Evolutionary conservation across 2,329 filamentous ascomycete species (phyloP), one percentile per base, ranked within the genome.

Genomic region (Metarhizium album): DNA sequence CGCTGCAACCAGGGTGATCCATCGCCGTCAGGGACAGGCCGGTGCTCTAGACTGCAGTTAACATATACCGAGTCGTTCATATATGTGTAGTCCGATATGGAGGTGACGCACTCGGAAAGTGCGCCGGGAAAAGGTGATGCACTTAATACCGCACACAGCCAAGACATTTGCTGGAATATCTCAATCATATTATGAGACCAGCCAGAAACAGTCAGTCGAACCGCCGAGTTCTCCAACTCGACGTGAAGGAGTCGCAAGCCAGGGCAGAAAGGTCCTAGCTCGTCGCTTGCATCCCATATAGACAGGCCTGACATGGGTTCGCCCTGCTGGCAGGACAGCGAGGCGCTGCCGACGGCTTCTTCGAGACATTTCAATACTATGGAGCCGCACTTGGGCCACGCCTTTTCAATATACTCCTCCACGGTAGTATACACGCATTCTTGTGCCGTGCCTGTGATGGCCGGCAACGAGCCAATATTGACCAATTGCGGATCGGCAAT

Each of bases 81-180:
- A 40, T 67, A 66, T 2, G 55, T 57, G 60, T 64, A 69, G 29
- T 63, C 60, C 0, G 62, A 57, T 4, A 69, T 54, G 29, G 65
- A 62, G 13, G 64, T 48, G 7, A 55, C 54, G 18, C 62, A 62
- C 47, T 68, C 66, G 0, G 64, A 65, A 0, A 66, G 42, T 0
- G 58, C 55, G 3, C 59, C 60, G 0, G 61, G 61, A 46, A 68
- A 64, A 0, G 67, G 67, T 1, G 67, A 67, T 1, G 65, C 56
- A 46, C 64, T 67, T 9, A 69, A 57, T 1, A 59, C 58, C 1
- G 66, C 65, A 24, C 64, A 68, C 1, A 60, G 62, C 67, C 67
- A 69, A 9, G 62, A 63, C 65, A 68, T 67, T 47, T 67, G 65
- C 45, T 68, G 65, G 2, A 68, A 59, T 2, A 68, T 59, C 13